These are phyloP conservation scores for Pseudonectria buxi DNA, from an alignment of 2,329 filamentous ascomycete species.

Conservation along the genomic window DNA sequence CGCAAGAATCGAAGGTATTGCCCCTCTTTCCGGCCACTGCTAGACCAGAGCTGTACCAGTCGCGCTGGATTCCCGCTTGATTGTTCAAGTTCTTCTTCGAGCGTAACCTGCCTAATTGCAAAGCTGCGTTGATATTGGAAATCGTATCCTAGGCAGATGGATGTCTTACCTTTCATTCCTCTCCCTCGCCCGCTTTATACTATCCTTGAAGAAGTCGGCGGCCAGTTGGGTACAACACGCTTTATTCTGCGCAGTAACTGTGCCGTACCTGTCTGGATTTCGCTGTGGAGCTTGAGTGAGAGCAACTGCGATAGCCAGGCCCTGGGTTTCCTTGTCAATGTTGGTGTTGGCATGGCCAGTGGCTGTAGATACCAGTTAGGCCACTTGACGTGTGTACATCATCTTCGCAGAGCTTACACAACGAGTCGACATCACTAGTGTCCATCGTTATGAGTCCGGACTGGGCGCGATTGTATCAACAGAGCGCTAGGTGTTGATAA, in stretches of 20 bases:
- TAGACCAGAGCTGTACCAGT: conserved; percentile 79
- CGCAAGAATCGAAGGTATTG: conserved; percentile 90
- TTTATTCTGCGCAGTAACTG: conserved; percentile 65
- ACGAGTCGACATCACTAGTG: no score
- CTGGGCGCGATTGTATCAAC: no score
- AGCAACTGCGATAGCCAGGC: no score
- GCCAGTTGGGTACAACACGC: conserved; percentile 65
- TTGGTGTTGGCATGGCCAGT: no score
- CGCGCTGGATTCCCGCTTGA: conserved; percentile 65
- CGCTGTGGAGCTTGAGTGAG: conserved; percentile 75
- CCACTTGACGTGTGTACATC: no score
- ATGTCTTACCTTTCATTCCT: conserved; percentile 76
- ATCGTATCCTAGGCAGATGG: neutral
- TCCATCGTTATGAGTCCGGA: no score
- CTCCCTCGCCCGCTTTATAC: conserved; percentile 90
- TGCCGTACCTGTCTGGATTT: conserved; percentile 74
- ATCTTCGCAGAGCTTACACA: no score
- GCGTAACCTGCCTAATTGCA: conserved; percentile 69
- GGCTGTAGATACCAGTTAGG: no score
- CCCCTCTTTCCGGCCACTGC: conserved; percentile 79
- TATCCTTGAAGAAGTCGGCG: conserved; percentile 96
- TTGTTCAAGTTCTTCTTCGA: conserved; percentile 79
- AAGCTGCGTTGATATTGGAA: no score
- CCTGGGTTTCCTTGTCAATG: no score
- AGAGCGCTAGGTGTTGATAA: no score